A percentile compares a stretch with the other conserved stretches of the same genome.
phyloP scores from a whole-genome alignment of 139 green algal species.

The Marvania coccoides region DNA sequence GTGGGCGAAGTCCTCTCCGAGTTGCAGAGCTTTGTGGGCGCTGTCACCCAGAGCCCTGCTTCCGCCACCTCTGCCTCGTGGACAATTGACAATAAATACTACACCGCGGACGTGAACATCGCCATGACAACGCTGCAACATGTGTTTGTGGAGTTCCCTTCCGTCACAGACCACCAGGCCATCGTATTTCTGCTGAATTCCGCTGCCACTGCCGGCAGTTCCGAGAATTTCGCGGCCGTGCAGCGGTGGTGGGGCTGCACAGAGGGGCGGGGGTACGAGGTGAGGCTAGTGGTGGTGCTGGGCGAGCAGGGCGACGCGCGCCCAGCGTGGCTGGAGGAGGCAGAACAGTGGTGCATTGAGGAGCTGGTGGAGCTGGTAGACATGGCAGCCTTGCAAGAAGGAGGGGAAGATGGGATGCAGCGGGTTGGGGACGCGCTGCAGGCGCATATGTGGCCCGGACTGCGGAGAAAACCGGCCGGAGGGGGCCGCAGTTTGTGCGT shows the following conservation, averaged over 20 bases:
- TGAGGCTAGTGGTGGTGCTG: background rate
- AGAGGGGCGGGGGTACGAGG: background rate
- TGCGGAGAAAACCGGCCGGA: background rate
- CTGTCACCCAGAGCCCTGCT: background rate
- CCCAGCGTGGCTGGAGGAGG: background rate
- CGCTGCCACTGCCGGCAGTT: background rate
- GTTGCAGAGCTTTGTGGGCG: background rate
- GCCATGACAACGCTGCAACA: background rate
- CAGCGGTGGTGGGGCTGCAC: background rate
- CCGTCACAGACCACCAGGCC: background rate
- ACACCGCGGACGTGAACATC: slow-evolving; percentile 13
- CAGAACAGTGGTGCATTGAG: slow-evolving; percentile 11
- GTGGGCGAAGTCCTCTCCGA: background rate
- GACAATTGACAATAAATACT: slow-evolving; percentile 29
- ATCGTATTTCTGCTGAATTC: slow-evolving; percentile 21
- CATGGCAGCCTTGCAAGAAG: background rate
- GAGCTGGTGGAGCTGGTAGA: slow-evolving; percentile 14
- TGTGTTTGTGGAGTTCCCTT: background rate
- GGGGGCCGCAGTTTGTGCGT: background rate
- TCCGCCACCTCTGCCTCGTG: background rate
- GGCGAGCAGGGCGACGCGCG: background rate
- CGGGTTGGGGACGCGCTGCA: slow-evolving; percentile 45
- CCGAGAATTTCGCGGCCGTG: background rate
- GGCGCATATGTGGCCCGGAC: slow-evolving; percentile 40
- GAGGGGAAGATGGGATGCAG: slow-evolving; percentile 11